A percentile compares a stretch with the other conserved stretches of the same genome.
Evolutionary conservation across 1,284 basidiomycete species (phyloP).

Genomic region (Ustilago trichophora): DNA sequence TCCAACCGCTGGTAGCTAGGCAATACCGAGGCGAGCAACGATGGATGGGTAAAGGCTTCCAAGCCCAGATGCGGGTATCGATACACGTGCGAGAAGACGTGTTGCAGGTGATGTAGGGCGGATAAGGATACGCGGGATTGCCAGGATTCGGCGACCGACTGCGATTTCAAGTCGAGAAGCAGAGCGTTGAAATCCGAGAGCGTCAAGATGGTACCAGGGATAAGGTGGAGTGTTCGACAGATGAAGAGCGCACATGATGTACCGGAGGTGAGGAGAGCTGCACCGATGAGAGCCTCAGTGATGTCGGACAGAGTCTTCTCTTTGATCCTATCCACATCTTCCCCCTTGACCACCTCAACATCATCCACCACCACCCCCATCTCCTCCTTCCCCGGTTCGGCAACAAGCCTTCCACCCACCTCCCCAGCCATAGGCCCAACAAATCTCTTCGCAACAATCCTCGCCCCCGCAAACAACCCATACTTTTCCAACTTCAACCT

Average conservation of each 20-base stretch:
- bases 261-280: conserved; percentile 6
- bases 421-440: not conserved
- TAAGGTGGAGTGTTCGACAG: conserved; percentile 12
- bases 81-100: conserved; percentile 36
- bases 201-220: conserved; percentile 6
- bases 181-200: conserved; percentile 23
- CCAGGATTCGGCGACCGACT: conserved; percentile 28
- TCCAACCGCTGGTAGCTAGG: conserved; percentile 55
- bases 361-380: not conserved
- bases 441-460: not conserved
- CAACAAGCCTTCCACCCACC: conserved; percentile 1
- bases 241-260: conserved; percentile 6
- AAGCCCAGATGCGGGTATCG: conserved; percentile 49
- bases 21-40: conserved; percentile 26
- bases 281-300: conserved; percentile 48
- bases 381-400: too few relatives aligned
- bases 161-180: conserved; percentile 7
- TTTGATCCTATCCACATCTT: conserved; percentile 8
- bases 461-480: conserved; percentile 10
- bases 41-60: conserved; percentile 52
- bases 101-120: conserved; percentile 27
- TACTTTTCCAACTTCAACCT: conserved; percentile 20
- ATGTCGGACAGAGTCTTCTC: conserved; percentile 48
- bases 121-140: conserved; percentile 2
- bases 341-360: not conserved